phyloP scores from a whole-genome alignment of 163 green algal genomes.

The Volvox carteri region DNA sequence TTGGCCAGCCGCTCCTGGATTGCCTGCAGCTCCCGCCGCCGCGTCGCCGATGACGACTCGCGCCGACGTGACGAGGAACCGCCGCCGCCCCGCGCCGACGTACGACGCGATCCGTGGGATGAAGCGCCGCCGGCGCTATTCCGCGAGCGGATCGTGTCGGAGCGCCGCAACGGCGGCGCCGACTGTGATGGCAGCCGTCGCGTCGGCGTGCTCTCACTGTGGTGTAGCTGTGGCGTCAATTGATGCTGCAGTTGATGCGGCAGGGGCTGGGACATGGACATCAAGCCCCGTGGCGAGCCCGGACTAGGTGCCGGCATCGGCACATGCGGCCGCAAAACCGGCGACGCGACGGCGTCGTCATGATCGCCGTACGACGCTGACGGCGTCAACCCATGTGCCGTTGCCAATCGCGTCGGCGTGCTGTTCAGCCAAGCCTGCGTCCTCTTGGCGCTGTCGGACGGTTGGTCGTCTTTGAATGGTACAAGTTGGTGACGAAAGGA shows the following conservation, averaged over 20 bases:
- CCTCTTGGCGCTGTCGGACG: slow-evolving; percentile 4
- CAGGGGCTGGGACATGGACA: neutral
- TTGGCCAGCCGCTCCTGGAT: slow-evolving; percentile 30
- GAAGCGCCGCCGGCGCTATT: neutral
- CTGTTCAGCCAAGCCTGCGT: slow-evolving; percentile 39
- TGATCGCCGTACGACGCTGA: neutral
- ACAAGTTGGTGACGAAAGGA: slow-evolving; percentile 37
- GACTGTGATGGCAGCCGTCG: neutral
- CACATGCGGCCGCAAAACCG: neutral
- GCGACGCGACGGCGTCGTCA: neutral
- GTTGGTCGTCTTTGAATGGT: no score
- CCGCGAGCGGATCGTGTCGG: neutral
- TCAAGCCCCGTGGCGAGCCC: neutral
- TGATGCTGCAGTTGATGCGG: neutral
- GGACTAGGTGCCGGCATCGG: neutral
- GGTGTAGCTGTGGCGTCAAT: neutral
- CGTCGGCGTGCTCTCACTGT: neutral
- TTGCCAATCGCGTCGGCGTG: neutral
- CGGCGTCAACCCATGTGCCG: neutral
- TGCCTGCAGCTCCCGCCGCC: neutral
- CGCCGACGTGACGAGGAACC: neutral
- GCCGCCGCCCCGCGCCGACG: neutral
- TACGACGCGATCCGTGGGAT: neutral
- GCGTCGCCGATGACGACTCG: neutral
- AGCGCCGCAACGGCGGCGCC: neutral